Conservation (phyloP, 1,139 yeast genomes). For the Hansenula sp. region DNA sequence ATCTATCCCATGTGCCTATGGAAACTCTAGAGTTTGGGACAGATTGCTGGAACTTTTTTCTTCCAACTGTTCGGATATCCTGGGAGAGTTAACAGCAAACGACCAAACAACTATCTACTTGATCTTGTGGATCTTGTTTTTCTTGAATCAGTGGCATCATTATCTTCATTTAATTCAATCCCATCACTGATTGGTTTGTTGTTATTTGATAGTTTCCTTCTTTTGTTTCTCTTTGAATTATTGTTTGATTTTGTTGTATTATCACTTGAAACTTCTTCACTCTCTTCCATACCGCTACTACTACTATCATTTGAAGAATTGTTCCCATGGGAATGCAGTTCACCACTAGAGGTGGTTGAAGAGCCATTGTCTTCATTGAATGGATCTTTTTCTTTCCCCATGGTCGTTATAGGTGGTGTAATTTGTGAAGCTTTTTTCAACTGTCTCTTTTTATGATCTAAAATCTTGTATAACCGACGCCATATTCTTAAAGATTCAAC, state of each 20-base stretch:
- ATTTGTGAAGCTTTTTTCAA: conserved; percentile 16
- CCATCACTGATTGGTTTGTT: not conserved
- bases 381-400: too few species aligned
- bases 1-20: too few species aligned
- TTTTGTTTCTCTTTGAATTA: not conserved
- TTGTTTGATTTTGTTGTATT: not conserved
- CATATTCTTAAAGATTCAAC: conserved; percentile 12
- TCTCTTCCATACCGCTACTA: conserved; percentile 1
- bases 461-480: conserved; percentile 15
- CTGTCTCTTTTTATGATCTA: conserved; percentile 20
- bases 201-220: not conserved
- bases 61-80: too few species aligned
- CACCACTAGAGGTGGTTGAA: not conserved
- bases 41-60: too few species aligned
- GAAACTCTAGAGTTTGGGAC: too few species aligned
- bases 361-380: not conserved
- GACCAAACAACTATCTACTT: conserved; percentile 1
- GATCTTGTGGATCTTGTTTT: conserved; percentile 6
- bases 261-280: conserved; percentile 1
- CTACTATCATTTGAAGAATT: conserved; percentile 2
- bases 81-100: not conserved
- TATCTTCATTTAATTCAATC: not conserved
- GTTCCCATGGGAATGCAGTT: not conserved
- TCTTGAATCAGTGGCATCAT: not conserved
- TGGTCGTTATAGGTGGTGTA: too few species aligned